Percentiles rank a stretch among this genome's conserved stretches.
These are phyloP conservation scores for Basipetospora chlamydospora DNA, from an alignment of 2,329 filamentous ascomycete genomes.

Conservation along the genomic window DNA sequence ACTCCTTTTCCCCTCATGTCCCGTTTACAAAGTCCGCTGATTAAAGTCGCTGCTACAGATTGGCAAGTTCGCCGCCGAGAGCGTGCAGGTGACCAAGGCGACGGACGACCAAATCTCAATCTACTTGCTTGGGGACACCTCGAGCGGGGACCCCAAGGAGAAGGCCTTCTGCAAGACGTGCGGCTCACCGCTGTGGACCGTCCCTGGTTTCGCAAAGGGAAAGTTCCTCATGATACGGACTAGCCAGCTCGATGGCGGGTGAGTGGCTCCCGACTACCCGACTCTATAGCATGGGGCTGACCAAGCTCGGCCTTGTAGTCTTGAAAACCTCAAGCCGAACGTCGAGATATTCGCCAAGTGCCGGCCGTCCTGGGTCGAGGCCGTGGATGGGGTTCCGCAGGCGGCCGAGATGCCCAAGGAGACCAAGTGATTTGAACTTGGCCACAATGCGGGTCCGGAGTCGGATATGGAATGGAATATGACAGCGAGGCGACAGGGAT, in stretches of 20 bases:
- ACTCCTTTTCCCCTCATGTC: neutral
- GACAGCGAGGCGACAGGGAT: no score
- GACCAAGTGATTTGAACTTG: no score
- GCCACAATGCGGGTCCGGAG: no score
- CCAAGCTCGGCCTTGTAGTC: no score
- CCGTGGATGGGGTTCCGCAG: slow-evolving; percentile 11
- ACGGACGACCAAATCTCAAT: slow-evolving; percentile 5
- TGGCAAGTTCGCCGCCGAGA: slow-evolving; percentile 12
- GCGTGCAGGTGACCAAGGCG: slow-evolving; percentile 7
- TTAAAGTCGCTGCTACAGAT: slow-evolving; percentile 9
- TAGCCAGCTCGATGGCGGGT: slow-evolving; percentile 12
- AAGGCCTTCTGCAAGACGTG: slow-evolving; percentile 14
- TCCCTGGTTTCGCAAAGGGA: slow-evolving; percentile 13
- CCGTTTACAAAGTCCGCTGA: neutral
- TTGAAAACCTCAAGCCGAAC: slow-evolving; percentile 9
- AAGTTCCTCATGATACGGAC: slow-evolving; percentile 13
- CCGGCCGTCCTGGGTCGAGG: slow-evolving; percentile 13
- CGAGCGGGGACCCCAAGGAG: slow-evolving; percentile 13
- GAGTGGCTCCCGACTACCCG: slow-evolving; percentile 6
- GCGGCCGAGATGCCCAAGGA: slow-evolving; percentile 5
- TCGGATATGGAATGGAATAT: no score
- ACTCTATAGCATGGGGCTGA: no score
- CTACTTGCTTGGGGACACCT: slow-evolving; percentile 12
- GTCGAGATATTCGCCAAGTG: slow-evolving; percentile 16
- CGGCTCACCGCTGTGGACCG: slow-evolving; percentile 15